Conservation (phyloP, 2,329 filamentous ascomycete genomes). For the Ophiostoma ulmi region DNA sequence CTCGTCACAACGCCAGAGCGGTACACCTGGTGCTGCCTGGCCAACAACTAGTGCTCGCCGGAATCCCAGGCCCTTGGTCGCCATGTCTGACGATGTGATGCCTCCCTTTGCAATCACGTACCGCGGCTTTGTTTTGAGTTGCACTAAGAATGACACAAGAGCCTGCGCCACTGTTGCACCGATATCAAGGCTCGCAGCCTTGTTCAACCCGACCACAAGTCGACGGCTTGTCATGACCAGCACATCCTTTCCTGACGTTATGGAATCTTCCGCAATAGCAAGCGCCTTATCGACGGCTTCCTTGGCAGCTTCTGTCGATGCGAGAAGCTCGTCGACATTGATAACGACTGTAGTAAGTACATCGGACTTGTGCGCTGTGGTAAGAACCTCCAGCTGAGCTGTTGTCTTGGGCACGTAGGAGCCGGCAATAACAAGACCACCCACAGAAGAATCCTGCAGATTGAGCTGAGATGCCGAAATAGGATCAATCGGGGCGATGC, state of each 20-base stretch:
- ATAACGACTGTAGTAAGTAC: background rate
- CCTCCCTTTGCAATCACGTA: slow-evolving; percentile 58
- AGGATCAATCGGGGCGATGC: background rate
- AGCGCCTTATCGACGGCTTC: background rate
- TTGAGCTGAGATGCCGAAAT: background rate
- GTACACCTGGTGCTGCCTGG: slow-evolving; percentile 33
- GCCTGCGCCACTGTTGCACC: slow-evolving; percentile 47
- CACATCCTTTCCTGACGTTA: background rate
- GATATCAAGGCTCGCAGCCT: slow-evolving; percentile 49
- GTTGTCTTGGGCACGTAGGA: background rate
- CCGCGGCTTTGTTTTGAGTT: slow-evolving; percentile 43
- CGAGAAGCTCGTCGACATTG: background rate
- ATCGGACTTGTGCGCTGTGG: background rate
- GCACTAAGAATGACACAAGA: slow-evolving; percentile 46
- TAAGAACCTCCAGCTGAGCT: background rate
- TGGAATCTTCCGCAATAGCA: background rate
- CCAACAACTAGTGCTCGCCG: slow-evolving; percentile 51
- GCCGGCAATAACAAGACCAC: background rate
- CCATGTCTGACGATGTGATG: slow-evolving; percentile 55
- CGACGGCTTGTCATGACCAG: slow-evolving; percentile 40
- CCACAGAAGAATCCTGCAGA: background rate
- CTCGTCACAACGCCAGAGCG: slow-evolving; percentile 37
- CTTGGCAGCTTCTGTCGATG: background rate
- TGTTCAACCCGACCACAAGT: slow-evolving; percentile 42
- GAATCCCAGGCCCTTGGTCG: slow-evolving; percentile 52